phyloP scores from a whole-genome alignment of 768 basidiomycete species.

The Phlebiopsis gigantea region DNA sequence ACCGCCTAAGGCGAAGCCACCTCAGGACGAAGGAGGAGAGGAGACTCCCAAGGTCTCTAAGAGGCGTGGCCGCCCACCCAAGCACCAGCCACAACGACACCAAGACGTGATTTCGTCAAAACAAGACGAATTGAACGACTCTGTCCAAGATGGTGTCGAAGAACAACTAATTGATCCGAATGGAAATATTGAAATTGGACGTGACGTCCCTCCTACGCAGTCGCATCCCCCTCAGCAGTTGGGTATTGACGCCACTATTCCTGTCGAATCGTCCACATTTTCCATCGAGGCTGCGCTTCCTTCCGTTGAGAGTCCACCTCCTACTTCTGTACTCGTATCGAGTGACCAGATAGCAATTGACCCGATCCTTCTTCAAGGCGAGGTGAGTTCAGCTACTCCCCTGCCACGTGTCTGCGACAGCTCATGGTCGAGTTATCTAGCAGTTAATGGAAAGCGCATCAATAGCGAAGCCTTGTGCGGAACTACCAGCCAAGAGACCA shows the following conservation, averaged over 20 bases:
- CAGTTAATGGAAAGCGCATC: background rate
- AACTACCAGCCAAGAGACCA: background rate
- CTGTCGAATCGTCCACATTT: background rate
- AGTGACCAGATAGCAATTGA: background rate
- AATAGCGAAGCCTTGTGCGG: background rate
- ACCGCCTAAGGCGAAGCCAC: constrained; percentile 7
- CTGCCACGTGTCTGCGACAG: background rate
- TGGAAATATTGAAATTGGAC: no score
- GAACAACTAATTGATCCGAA: no score
- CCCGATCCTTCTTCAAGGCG: background rate
- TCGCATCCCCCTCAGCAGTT: background rate
- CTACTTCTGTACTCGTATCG: background rate
- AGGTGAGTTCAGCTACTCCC: background rate
- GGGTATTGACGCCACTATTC: background rate
- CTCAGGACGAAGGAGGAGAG: background rate
- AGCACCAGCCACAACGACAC: no score
- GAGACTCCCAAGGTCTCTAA: background rate
- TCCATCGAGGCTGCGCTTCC: no score
- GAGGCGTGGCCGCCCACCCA: background rate
- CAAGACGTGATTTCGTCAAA: no score
- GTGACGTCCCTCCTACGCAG: no score
- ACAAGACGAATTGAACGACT: no score
- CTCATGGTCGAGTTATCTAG: background rate
- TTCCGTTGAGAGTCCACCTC: no score
- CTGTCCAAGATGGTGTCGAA: no score